Base-by-base conservation (phyloP, 345 rosid genomes). In the Pistacia integerrima region DNA sequence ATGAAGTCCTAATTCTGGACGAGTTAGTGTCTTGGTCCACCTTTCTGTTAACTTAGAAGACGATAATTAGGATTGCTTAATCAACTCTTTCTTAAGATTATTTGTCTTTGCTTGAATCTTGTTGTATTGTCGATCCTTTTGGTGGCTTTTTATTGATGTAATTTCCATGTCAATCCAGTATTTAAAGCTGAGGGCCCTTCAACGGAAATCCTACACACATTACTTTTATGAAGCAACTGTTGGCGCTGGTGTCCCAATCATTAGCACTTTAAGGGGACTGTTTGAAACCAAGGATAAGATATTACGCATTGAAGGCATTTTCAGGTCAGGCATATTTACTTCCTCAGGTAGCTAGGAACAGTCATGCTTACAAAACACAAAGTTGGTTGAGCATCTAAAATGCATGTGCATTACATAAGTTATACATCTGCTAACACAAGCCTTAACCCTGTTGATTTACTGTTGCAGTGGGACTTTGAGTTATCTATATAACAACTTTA, bases 201-300 rank as follows among this genome's bases (percentile, higher is more conserved):
- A 97, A 84, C 87, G 99, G 70, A 90, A 92, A 82, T 96, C 98
- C 62, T 94, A 96, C 78, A 91, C 97, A 11, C 99, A 96, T 90
- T 96, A 90, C 89, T 94, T 96, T 82, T 96, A 96, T 69, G 99
- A 96, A 80, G 99, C 99, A 58, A 96, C 99, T 16, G 97, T 96
- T 79, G 99, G 99, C 81, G 99, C 99, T 76, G 98, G 99, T 72
- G 97, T 96, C 79, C 99, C 99, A 35, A 96, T 96, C 70, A 82
- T 96, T 67, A 96, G 97, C 87, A 96, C 99, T 78, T 85, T 96
- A 83, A 82, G 97, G 65, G 97, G 99, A 77, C 97, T 96, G 67
- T 94, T 94, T 6, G 98, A 96, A 84, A 96, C 99, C 4, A 97
- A 97, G 76, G 99, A 96, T 79, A 91, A 84, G 77, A 96, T 96